A percentile compares a stretch with the other conserved stretches of the same genome.
phyloP scores from a whole-genome alignment of 1,139 yeast species.

The Hanseniaspora gamundiae region DNA sequence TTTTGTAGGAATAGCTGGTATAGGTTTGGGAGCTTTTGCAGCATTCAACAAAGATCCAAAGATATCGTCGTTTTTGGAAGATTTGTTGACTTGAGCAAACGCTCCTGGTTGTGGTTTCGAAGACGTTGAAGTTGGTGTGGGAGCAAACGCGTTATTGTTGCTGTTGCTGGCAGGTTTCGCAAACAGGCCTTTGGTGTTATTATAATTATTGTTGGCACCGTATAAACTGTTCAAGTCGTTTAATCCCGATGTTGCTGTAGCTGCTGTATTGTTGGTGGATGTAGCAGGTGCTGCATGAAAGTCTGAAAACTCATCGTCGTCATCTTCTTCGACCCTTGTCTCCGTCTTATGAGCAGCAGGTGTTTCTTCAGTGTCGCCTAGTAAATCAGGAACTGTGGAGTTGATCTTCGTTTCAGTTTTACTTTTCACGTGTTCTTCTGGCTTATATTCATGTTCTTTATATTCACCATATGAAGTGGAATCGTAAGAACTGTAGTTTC shows the following conservation, averaged over 20 bases:
- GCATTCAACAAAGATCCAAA: constrained; percentile 70
- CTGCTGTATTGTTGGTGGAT: constrained; percentile 12
- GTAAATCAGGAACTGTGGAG: constrained; percentile 32
- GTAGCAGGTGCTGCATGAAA: constrained; percentile 64
- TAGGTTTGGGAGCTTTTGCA: constrained; percentile 40
- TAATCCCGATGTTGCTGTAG: constrained; percentile 13
- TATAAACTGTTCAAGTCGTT: constrained; percentile 12
- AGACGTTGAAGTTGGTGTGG: constrained; percentile 12
- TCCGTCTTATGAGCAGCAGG: constrained; percentile 12
- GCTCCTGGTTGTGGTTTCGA: constrained; percentile 9
- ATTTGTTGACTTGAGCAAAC: constrained; percentile 20
- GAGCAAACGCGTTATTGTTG: too few species aligned
- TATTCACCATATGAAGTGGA: constrained; percentile 69
- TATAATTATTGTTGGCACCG: constrained; percentile 9
- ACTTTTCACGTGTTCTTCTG: too few species aligned
- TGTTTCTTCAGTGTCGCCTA: constrained; percentile 15
- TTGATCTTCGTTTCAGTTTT: too few species aligned
- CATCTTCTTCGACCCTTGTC: constrained; percentile 34
- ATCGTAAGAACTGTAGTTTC: constrained; percentile 49
- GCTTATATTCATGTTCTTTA: constrained; percentile 29
- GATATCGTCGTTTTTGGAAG: constrained; percentile 48
- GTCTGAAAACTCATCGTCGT: constrained; percentile 88
- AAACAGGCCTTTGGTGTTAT: constrained; percentile 13
- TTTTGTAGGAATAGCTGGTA: constrained; percentile 1
- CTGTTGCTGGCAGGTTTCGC: constrained; percentile 10